Percentiles rank a stretch among this genome's conserved stretches.
Evolutionary conservation across 345 rosid species (phyloP).

Genomic region (Linum usitatissimum): DNA sequence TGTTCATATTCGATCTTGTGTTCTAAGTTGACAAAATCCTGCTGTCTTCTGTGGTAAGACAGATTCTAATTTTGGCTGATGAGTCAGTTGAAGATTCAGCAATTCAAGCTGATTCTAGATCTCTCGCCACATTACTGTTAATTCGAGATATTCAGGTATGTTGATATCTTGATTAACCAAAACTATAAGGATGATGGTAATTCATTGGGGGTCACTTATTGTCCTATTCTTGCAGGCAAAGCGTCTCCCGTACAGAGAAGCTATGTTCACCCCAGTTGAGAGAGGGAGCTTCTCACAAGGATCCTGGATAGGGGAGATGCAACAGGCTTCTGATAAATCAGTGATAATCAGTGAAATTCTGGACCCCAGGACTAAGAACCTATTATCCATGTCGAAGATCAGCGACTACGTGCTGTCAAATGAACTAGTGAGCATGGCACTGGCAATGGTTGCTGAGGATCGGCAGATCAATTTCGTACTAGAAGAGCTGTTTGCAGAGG

Average conservation of each 20-base stretch:
- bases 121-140: conserved; percentile 57
- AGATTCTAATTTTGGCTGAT: conserved; percentile 71
- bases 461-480: conserved; percentile 55
- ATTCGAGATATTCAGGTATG: conserved; percentile 75
- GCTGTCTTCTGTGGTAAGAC: conserved; percentile 1
- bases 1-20: not conserved
- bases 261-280: conserved; percentile 23
- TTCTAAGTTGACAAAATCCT: not conserved
- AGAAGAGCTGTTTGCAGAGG: conserved; percentile 70
- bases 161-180: conserved; percentile 1
- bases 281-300: conserved; percentile 46
- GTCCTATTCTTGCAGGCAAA: conserved; percentile 35
- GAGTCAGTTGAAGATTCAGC: conserved; percentile 75
- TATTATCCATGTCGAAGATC: conserved; percentile 57
- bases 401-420: conserved; percentile 67
- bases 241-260: conserved; percentile 52
- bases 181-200: not conserved
- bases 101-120: conserved; percentile 75
- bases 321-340: conserved; percentile 60
- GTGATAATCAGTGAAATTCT: conserved; percentile 67
- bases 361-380: conserved; percentile 62
- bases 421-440: conserved; percentile 74
- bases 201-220: not conserved
- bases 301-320: conserved; percentile 78
- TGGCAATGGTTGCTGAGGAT: conserved; percentile 82